Conservation (phyloP, 441 rosid species). For the Gossypium lobatum region DNA sequence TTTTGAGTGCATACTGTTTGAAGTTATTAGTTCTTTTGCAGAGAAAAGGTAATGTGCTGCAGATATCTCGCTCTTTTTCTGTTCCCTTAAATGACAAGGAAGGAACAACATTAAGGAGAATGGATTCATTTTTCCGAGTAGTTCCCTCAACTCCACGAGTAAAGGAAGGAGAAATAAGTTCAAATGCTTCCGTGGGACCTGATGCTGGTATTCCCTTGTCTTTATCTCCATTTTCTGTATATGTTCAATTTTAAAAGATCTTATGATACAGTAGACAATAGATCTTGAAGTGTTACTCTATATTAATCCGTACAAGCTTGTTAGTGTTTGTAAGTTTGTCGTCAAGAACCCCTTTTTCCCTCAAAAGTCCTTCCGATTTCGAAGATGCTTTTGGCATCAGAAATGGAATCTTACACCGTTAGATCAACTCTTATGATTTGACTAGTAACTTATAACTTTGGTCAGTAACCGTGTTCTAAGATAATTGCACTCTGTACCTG, state of each 20-base stretch:
- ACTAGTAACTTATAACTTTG: not conserved
- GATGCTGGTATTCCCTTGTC: conserved; percentile 42
- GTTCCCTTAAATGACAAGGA: conserved; percentile 69
- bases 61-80: conserved; percentile 80
- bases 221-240: not conserved
- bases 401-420: not conserved
- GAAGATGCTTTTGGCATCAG: not conserved
- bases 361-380: not conserved
- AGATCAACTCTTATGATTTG: not conserved
- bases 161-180: conserved; percentile 48
- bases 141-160: conserved; percentile 78
- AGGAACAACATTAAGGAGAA: conserved; percentile 50
- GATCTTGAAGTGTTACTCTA: not conserved
- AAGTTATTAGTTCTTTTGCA: conserved; percentile 30
- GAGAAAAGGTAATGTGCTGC: conserved; percentile 43
- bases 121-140: conserved; percentile 76
- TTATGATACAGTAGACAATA: too few species aligned
- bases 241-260: not conserved
- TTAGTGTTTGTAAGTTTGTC: not conserved
- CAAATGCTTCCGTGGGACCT: conserved; percentile 34
- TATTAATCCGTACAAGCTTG: not conserved
- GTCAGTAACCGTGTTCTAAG: not conserved
- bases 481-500: not conserved
- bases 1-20: not conserved
- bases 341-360: not conserved